Evolutionary conservation across 495 filamentous ascomycete species (phyloP), one percentile per base, ranked within the genome.

Genomic region (Penicillium goetzii): DNA sequence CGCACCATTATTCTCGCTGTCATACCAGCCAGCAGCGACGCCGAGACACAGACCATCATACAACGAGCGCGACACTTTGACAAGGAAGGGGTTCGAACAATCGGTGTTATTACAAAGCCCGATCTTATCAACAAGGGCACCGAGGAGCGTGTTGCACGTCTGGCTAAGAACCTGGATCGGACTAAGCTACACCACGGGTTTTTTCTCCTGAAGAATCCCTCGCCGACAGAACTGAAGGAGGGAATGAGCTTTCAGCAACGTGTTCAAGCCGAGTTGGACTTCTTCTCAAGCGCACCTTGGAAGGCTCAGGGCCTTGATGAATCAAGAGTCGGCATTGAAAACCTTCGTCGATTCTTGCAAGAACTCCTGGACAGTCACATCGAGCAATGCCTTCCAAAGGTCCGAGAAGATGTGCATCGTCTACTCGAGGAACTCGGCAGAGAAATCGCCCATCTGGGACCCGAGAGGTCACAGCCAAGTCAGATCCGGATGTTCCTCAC

Each of bases 81-180:
- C 52, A 68, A 75, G 2, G 68, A 66, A 10, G 78, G 82, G 0
- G 41, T 70, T 2, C 70, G 85, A 26, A 88, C 85, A 0, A 68
- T 90, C 2, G 86, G 85, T 0, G 82, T 85, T 23, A 82, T 85
- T 32, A 83, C 81, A 2, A 85, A 86, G 58, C 83, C 79, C 0
- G 77, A 85, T 67, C 74, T 80, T 4, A 75, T 80, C 56, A 78
- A 77, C 36, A 33, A 28, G 2, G 65, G 67, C 0, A 73, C 77
- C 0, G 72, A 80, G 45, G 23, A 36, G 10, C 65, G 71, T 23
- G 65, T 80, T 54, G 73, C 74, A 28, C 59, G 67, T 2, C 45
- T 81, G 9, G 78, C 73, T 0, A 79, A 79, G 19, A 81, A 79
- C 45, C 9, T 68, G 14, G 78, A 82, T 64, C 77, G 68, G 14